Evolutionary conservation across 495 filamentous ascomycete species (phyloP).

Genomic region (Thozetella sp.): DNA sequence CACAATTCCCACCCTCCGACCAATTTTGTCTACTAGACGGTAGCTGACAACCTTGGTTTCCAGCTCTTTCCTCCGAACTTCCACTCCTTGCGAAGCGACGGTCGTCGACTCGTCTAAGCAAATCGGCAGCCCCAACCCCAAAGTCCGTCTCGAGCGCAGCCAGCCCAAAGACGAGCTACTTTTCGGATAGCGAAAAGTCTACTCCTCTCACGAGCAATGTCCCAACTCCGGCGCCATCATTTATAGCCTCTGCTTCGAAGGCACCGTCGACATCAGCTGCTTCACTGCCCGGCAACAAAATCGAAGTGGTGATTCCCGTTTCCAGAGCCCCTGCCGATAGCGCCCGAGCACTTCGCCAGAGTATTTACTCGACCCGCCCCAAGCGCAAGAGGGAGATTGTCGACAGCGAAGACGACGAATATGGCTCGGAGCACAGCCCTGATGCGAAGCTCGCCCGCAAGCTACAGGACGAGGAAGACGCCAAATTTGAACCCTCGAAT

Average conservation of each 20-base stretch:
- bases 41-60: not conserved
- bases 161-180: slow-evolving; percentile 8
- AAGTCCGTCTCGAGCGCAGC: slow-evolving; percentile 18
- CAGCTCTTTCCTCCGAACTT: not conserved
- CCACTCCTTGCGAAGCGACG: not conserved
- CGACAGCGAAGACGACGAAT: slow-evolving; percentile 29
- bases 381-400: slow-evolving; percentile 28
- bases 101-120: not conserved
- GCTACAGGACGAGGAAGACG: slow-evolving; percentile 67
- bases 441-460: slow-evolving; percentile 60
- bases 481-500: not conserved
- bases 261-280: slow-evolving; percentile 5
- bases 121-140: slow-evolving; percentile 38
- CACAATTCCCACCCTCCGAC: not conserved
- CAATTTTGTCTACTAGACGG: not conserved
- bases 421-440: slow-evolving; percentile 31
- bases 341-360: slow-evolving; percentile 17
- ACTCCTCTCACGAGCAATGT: slow-evolving; percentile 79
- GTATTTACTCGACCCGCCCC: slow-evolving; percentile 22
- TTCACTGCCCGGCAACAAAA: slow-evolving; percentile 9
- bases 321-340: slow-evolving; percentile 3
- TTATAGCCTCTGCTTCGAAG: slow-evolving; percentile 11
- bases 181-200: slow-evolving; percentile 62
- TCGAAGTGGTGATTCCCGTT: slow-evolving; percentile 26
- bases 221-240: slow-evolving; percentile 52